Evolutionary conservation across 179 eudicot species (phyloP), one percentile per base, ranked within the genome.

Genomic region (Spergularia azorica): DNA sequence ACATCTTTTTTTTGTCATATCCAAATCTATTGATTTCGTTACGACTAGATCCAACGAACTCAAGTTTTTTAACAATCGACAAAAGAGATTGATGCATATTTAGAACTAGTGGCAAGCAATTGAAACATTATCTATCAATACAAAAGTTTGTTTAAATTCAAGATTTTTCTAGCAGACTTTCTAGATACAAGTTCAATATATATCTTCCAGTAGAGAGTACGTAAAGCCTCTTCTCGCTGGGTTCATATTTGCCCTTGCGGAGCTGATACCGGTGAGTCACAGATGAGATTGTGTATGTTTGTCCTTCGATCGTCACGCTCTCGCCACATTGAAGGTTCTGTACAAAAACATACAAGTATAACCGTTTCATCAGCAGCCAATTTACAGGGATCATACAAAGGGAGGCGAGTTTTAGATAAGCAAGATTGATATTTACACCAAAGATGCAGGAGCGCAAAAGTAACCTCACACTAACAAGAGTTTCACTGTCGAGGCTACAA

Each of bases 301-400:
- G 90, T 56, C 97, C 98, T 87, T 94, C 98, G 17, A 94, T 90
- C 14, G 92, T 92, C 80, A 94, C 97, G 77, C 91, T 87, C 80
- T 94, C 98, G 3, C 98, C 98, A 73, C 97, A 88, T 71, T 92
- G 97, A 81, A 94, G 79, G 82, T 90, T 92, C 97, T 94, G 90
- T 70, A 18, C 7, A 76, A 66, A 15, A 12, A 58, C 63, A 61
- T 50, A 46, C 7, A 39, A 32, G 11, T 50, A 60, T 13, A 7
- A 46, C 9, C 9, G 50, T 46, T 9, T 6, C 50, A 43, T 38
- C 59, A 65, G 32, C 41, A 55, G 50, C 48, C 70, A 74, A 55
- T 26, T 20, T 10, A 74, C 8, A 50, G 43, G 56, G 39, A 17
- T 39, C 66, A 7, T 18, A 72, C 41, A 54, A 58, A 38, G 48